These are phyloP conservation scores for Nannochloropsis oceanica DNA, from an alignment of 108 stramenopile species.

Conservation along the genomic window DNA sequence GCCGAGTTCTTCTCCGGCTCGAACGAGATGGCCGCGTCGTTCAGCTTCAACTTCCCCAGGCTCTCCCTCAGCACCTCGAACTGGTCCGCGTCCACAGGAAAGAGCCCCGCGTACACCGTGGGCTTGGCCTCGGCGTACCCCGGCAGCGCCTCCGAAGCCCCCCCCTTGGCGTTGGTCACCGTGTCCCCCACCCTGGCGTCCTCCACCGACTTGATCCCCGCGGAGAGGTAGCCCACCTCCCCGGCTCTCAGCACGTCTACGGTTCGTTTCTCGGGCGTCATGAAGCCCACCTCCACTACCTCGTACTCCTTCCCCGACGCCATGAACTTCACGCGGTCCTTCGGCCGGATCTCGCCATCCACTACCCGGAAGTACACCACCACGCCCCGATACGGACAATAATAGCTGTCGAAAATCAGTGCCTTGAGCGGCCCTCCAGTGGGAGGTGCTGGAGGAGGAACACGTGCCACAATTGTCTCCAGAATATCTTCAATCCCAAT, in stretches of 20 bases:
- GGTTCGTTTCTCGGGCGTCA: conserved; percentile 55
- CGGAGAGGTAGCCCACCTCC: conserved; percentile 84
- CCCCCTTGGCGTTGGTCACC: conserved; percentile 32
- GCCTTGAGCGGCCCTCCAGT: conserved; percentile 57
- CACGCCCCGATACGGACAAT: conserved; percentile 72
- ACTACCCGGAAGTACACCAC: conserved; percentile 73
- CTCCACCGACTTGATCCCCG: conserved; percentile 68
- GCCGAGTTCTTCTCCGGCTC: conserved; percentile 22
- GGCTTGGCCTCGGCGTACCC: conserved; percentile 51
- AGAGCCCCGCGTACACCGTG: conserved; percentile 47
- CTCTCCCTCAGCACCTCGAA: conserved; percentile 34
- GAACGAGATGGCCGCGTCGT: conserved; percentile 33
- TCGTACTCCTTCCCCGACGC: conserved; percentile 45
- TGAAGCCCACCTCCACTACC: conserved; percentile 79
- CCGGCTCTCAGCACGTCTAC: conserved; percentile 51
- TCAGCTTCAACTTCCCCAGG: conserved; percentile 35
- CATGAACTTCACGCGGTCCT: conserved; percentile 19
- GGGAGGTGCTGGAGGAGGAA: conserved; percentile 60
- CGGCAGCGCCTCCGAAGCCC: conserved; percentile 4
- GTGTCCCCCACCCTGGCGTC: conserved; percentile 80
- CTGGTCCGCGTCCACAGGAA: conserved; percentile 24
- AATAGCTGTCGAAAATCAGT: conserved; percentile 91
- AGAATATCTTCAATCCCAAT: conserved; percentile 87
- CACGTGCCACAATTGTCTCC: conserved; percentile 61
- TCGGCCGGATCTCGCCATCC: conserved; percentile 55